These are phyloP conservation scores for Populus hybrid DNA, from an alignment of 441 rosid genomes.

Conservation along the genomic window DNA sequence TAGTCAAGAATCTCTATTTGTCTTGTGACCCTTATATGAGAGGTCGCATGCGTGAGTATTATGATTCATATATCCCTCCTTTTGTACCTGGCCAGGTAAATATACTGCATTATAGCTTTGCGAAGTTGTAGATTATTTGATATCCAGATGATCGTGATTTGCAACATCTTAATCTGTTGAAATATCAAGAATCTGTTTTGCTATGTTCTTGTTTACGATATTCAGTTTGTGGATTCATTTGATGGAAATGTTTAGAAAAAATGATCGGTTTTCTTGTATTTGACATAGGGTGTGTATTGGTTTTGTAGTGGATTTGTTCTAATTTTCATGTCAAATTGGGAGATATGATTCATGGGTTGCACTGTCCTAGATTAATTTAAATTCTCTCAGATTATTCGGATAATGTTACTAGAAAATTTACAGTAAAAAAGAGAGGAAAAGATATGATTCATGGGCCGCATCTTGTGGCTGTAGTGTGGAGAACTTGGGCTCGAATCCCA, in stretches of 20 bases:
- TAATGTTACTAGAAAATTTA: no score
- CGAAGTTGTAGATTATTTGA: no score
- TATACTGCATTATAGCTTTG: conserved; percentile 9
- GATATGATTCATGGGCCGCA: background rate
- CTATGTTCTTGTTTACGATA: background rate
- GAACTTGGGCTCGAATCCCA: conserved; percentile 8
- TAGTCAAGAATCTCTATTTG: conserved; percentile 56
- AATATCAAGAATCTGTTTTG: background rate
- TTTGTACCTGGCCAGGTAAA: conserved; percentile 63
- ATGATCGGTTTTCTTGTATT: background rate
- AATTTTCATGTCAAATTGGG: background rate
- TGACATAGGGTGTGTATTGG: no score
- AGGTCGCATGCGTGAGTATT: conserved; percentile 46
- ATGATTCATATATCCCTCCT: conserved; percentile 48
- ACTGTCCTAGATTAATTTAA: background rate
- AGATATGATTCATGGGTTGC: background rate
- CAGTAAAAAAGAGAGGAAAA: no score
- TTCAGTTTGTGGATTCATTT: background rate
- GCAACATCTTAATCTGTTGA: background rate
- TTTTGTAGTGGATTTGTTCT: background rate
- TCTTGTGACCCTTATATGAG: conserved; percentile 73
- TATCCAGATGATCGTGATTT: no score
- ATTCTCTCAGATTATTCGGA: background rate
- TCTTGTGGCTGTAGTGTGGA: conserved; percentile 48
- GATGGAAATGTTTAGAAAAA: background rate